Evolutionary conservation across 257 asterid species (phyloP), one percentile per base, ranked within the genome.

Genomic region (Ilex aquifolium): DNA sequence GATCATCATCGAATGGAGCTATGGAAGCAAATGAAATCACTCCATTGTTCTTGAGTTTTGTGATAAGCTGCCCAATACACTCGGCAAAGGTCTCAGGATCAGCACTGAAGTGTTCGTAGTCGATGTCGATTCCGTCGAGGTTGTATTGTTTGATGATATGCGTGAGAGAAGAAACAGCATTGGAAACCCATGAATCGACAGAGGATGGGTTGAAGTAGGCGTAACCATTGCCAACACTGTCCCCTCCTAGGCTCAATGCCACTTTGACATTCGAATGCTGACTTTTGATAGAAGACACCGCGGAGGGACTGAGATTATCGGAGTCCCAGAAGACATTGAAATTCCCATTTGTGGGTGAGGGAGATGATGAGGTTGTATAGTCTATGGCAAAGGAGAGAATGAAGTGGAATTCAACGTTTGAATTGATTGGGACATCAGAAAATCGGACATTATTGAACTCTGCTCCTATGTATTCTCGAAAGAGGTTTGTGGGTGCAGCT

Each of bases 391-490:
- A 70, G 29, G 66, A 61, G 12, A 64, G 44, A 14, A 64, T 70
- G 63, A 52, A 70, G 40, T 70, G 75, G 62, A 70, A 64, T 8
- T 64, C 66, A 3, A 70, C 66, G n/a, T 44, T 32, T 4, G 70
- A 48, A 58, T 64, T 64, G 39, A 64, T 59, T 6, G 75, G 70
- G 15, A 70, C 70, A 44, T 64, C 59, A 2, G 66, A 58, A 3
- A 59, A 14, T 39, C 30, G 59, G 39, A 64, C 62, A 0, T 52
- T 13, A 36, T 46, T n/a, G 27, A 64, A 70, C 53, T 70, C 62
- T 52, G 75, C 61, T 31, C 70, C 75, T 1, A 70, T 70, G 44
- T 64, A 70, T 4, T 64, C 66, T 31, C 70, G 42, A 56, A 70
- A 70, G 21, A 62, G 44, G 36, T 69, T 69, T 12, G 62, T 36